These are phyloP conservation scores for Spathaspora sp. DNA, from an alignment of 805 yeast species.

Conservation along the genomic window DNA sequence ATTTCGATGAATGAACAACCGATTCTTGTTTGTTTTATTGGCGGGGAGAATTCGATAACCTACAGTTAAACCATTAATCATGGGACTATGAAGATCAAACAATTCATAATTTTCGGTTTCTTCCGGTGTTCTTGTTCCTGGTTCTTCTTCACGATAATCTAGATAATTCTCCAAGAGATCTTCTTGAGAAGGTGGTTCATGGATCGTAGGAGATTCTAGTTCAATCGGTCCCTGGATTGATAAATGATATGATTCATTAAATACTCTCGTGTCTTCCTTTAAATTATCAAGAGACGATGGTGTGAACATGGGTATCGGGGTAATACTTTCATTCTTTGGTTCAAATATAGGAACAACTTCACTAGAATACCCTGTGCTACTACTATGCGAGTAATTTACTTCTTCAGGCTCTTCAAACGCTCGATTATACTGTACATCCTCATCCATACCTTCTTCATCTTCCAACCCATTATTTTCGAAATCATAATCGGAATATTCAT, in stretches of 20 bases:
- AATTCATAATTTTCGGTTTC: conserved; percentile 16
- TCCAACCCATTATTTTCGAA: conserved; percentile 42
- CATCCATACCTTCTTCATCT: conserved; percentile 8
- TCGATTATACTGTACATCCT: conserved; percentile 12
- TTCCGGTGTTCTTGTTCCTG: conserved; percentile 1
- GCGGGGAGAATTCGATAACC: conserved; percentile 17
- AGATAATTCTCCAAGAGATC: conserved; percentile 37
- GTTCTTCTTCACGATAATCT: conserved; percentile 13
- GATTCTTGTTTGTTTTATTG: conserved; percentile 5
- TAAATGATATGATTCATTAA: conserved; percentile 23
- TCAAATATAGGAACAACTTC: not conserved
- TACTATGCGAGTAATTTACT: not conserved
- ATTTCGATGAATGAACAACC: conserved; percentile 15
- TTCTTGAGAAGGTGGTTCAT: conserved; percentile 6
- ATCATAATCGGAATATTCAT: conserved; percentile 35
- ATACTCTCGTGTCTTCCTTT: conserved; percentile 7
- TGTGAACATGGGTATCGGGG: not conserved
- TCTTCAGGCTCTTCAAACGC: not conserved
- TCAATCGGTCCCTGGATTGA: conserved; percentile 19
- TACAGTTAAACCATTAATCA: conserved; percentile 31
- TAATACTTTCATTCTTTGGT: not conserved
- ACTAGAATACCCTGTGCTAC: not conserved
- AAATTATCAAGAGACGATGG: not conserved
- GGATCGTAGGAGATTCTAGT: not conserved
- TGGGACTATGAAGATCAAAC: conserved; percentile 26